phyloP scores from a whole-genome alignment of 2,329 filamentous ascomycete genomes.

The Blastomyces parvus region DNA sequence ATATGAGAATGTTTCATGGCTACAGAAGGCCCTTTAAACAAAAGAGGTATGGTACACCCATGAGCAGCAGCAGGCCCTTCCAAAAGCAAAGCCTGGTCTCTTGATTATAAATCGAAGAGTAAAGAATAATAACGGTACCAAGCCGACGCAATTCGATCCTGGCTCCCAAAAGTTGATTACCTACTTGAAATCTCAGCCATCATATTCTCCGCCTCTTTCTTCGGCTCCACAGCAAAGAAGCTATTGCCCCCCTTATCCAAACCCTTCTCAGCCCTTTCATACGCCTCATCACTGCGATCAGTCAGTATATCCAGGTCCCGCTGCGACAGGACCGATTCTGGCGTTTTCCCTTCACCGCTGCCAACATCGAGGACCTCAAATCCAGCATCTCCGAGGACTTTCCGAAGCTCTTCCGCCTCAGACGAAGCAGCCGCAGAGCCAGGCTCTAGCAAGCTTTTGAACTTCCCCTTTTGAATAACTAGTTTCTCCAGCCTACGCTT shows the following conservation, averaged over 20 bases:
- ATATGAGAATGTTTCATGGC: background rate
- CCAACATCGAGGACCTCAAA: slow-evolving; percentile 53
- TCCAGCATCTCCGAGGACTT: slow-evolving; percentile 62
- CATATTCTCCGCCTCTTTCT: slow-evolving; percentile 37
- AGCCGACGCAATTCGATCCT: background rate
- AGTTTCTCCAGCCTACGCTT: slow-evolving; percentile 89
- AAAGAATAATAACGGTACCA: background rate
- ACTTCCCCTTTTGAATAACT: slow-evolving; percentile 88
- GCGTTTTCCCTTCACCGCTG: slow-evolving; percentile 39
- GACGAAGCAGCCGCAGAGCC: slow-evolving; percentile 35
- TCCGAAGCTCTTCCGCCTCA: slow-evolving; percentile 53
- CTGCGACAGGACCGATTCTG: slow-evolving; percentile 60
- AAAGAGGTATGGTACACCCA: background rate
- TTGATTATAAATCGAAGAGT: background rate
- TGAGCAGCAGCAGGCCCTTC: background rate
- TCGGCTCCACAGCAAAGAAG: slow-evolving; percentile 77
- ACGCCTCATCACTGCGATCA: slow-evolving; percentile 61
- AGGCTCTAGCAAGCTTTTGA: slow-evolving; percentile 59
- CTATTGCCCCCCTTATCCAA: slow-evolving; percentile 47
- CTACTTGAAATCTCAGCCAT: slow-evolving; percentile 13
- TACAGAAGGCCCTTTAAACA: background rate
- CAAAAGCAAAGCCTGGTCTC: background rate
- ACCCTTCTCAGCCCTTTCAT: slow-evolving; percentile 66
- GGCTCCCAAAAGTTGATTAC: background rate
- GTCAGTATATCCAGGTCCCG: slow-evolving; percentile 68